Conservation (phyloP, 495 filamentous ascomycete genomes). For the Tetracladium marchalianum region DNA sequence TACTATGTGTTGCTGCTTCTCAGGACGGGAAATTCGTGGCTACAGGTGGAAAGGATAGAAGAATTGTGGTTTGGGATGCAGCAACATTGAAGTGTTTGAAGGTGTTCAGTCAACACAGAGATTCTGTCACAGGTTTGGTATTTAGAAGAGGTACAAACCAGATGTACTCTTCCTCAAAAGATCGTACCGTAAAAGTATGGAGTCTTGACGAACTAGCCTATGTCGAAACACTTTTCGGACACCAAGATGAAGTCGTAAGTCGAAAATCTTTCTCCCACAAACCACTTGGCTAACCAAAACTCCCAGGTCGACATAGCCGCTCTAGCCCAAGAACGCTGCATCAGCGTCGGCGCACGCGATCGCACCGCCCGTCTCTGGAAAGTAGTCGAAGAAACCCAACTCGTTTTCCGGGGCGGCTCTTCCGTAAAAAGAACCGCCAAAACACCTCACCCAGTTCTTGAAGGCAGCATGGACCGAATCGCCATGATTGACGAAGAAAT, state of each 20-base stretch:
- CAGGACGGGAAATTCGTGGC: constrained; percentile 82
- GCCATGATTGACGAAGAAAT: constrained; percentile 81
- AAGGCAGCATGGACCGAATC: constrained; percentile 84
- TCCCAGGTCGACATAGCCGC: constrained; percentile 52
- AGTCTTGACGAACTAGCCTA: constrained; percentile 79
- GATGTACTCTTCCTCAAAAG: constrained; percentile 76
- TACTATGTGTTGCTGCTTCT: constrained; percentile 76
- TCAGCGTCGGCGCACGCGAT: constrained; percentile 83
- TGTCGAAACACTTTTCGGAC: constrained; percentile 90
- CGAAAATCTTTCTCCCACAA: no score
- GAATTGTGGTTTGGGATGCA: constrained; percentile 80
- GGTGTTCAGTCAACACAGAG: constrained; percentile 87
- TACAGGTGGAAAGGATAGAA: constrained; percentile 76
- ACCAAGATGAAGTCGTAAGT: constrained; percentile 74
- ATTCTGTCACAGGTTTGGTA: constrained; percentile 69
- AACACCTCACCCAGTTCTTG: constrained; percentile 36
- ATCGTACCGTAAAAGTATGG: constrained; percentile 75
- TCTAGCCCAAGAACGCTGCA: constrained; percentile 74
- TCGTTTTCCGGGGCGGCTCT: constrained; percentile 82
- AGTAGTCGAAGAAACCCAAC: constrained; percentile 86
- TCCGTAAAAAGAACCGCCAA: constrained; percentile 43
- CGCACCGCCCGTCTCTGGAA: constrained; percentile 95
- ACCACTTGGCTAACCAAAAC: no score
- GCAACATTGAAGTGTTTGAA: constrained; percentile 63
- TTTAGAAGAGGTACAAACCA: constrained; percentile 89